Evolutionary conservation across 768 basidiomycete genomes (phyloP), one percentile per base, ranked within the genome.

Genomic region (Boletus sensibilis): DNA sequence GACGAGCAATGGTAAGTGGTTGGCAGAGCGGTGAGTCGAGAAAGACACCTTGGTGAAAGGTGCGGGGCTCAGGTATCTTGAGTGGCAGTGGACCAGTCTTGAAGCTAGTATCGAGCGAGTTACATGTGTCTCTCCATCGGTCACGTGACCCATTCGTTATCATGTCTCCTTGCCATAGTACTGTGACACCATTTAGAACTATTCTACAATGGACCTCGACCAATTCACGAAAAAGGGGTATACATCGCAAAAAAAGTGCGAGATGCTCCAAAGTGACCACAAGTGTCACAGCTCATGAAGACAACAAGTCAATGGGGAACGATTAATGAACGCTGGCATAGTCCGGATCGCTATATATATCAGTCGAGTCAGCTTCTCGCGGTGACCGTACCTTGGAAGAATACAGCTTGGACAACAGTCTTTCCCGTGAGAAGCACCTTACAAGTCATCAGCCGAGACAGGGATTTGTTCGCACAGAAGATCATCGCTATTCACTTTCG

Each of bases 61-160:
- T 57, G 48, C 48, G 40, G 45, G 45, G 51, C 49, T 55, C 35
- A 67, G 62, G 60, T 68, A 59, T 70, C 60, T 59, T 43, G 55
- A 60, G 59, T 63, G 67, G 68, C 59, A 65, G 52, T 65, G 39
- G 35, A 47, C 37, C 23, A 29, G 27, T n/a, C n/a, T n/a, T 29
- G 8, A 29, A 7, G 8, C 7, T n/a, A 46, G 54, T 37, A 63
- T 35, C 40, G 35, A 57, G 31, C 51, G 31, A 21, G 29, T 31
- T 63, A 27, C 48, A 44, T 52, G 60, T 35, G 53, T 27, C 12
- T n/a, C 37, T 34, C 52, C 2, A 52, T 35, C 8, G 20, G 13
- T 58, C 67, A 68, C 66, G 68, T 68, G 67, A 68, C 14, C 13
- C 16, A 0, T 10, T 42, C 40, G 21, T 40, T 33, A 33, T 44